Conservation (phyloP, 2,329 filamentous ascomycete genomes). For the Diaporthe sp. region DNA sequence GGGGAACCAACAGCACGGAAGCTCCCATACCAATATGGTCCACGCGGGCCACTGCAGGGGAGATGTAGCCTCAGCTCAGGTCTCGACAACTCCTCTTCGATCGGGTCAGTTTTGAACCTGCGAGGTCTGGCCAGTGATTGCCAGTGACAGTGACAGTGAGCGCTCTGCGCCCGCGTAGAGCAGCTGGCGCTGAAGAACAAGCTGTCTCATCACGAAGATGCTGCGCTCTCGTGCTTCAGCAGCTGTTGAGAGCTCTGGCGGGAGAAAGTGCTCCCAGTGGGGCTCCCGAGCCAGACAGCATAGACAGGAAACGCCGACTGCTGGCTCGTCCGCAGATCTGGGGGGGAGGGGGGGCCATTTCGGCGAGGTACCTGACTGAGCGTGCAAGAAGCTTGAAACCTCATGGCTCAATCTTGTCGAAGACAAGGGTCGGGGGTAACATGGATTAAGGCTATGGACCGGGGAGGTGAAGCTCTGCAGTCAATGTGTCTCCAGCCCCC, state of each 20-base stretch:
- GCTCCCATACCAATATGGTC: conserved; percentile 15
- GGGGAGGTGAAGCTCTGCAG: conserved; percentile 31
- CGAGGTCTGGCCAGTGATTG: neutral
- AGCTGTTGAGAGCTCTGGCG: conserved; percentile 13
- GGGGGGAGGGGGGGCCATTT: conserved; percentile 14
- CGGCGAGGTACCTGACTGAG: conserved; percentile 19
- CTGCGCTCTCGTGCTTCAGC: conserved; percentile 1
- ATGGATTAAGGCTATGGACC: conserved; percentile 36
- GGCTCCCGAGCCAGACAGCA: neutral
- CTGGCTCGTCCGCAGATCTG: conserved; percentile 9
- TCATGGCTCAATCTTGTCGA: conserved; percentile 18
- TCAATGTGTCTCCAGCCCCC: conserved; percentile 39
- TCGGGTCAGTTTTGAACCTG: neutral
- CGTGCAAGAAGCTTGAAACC: conserved; percentile 35
- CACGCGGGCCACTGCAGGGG: conserved; percentile 2
- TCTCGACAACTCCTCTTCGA: neutral
- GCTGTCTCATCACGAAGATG: conserved; percentile 1
- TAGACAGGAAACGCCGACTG: conserved; percentile 31
- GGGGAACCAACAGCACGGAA: conserved; percentile 11
- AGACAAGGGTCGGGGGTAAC: conserved; percentile 33
- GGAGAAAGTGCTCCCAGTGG: conserved; percentile 24
- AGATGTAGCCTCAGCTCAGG: neutral
- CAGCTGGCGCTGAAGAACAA: neutral
- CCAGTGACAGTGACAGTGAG: neutral
- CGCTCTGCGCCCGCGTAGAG: neutral